Evolutionary conservation across 306 rosid genomes (phyloP), one percentile per base, ranked within the genome.

Genomic region (Fagus crenata): DNA sequence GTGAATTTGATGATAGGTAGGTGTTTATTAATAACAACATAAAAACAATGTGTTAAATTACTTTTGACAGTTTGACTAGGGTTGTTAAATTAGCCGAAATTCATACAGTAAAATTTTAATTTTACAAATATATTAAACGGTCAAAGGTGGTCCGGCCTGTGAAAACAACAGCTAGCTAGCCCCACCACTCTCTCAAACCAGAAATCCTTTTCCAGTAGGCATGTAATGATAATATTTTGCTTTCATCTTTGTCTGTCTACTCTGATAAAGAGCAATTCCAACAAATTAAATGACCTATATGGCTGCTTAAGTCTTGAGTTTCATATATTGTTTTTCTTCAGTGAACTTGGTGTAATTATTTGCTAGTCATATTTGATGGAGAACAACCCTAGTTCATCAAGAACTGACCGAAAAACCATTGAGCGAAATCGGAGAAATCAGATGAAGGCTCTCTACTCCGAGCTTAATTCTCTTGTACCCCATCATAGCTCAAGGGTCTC

Each of bases 391-490:
- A 83, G 82, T 61, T 81, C 92, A 35, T 82, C 94, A 2, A 82
- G 76, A 83, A n/a, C 83, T 51, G 93, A 92, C 18, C 88, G 93
- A 60, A 92, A 92, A 83, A 53, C 85, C 71, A 75, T 77, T 1
- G 97, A 89, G 85, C 84, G 87, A 70, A 80, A 85, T 5, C 77
- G 97, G 46, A 92, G 97, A 85, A 87, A 79, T 77, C 88, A 83
- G 80, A 92, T 92, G 96, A 92, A 90, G 79, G 67, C 73, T 53
- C 91, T 90, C 39, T 90, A 58, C 74, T 79, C 81, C 78, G 70
- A 79, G 75, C 92, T 92, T 86, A 71, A 77, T 69, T 82, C 92
- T 40, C 86, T 92, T 77, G 77, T 92, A 0, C 89, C 92, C 51
- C 90, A 81, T 73, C 92, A 84, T 82, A 67, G 46, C 53, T 77